Base-by-base conservation (phyloP, 169 alveolate species). In the Neospora caninum region DNA sequence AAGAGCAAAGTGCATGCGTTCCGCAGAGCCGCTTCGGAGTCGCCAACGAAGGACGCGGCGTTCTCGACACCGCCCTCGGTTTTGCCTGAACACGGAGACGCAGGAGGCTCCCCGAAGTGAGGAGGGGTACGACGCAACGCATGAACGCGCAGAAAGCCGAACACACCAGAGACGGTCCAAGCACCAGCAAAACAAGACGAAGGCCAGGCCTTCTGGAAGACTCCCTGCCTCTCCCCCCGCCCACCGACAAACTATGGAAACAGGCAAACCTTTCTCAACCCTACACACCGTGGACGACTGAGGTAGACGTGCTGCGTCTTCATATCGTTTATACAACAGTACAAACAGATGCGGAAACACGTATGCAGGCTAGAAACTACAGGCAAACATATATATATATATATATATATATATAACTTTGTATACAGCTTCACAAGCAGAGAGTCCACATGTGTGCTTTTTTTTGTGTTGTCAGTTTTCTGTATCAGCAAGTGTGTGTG, bases 31-130 rank as follows among this genome's bases (percentile, higher is more conserved):
- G 78, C 92, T 94, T 94, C 92, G 39, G 95, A 95, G 1, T 91
- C 95, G 92, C 97, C 98, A 20, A 94, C 96, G 88, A 97, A 96
- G 67, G 84, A 96, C 39, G 99, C 98, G 39, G 99, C 99, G 73
- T 97, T 98, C 64, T 95, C 98, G n/a, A 97, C 94, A n/a, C 99
- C 99, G 1, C 95, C 98, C 36, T 96, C 97, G 49, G 97, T 96
- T 64, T 96, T 97, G 45, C 97, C 98, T 45, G 96, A 58, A 31
- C 58, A 16, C 38, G 41, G 53, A 86, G 36, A 82, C n/a, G 34
- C 20, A 38, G 31, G 54, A 4, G 34, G 10, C 20, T 29, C 89
- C 13, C 25, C 89, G 67, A 82, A 43, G 67, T 49, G 88, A 80
- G 49, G 49, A 10, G 88, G 18, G 22, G 18, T 34, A 69, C 42